A percentile compares a stretch with the other conserved stretches of the same genome.
Conservation (phyloP, 2,329 filamentous ascomycete genomes). For the Penicillium frequentans region DNA sequence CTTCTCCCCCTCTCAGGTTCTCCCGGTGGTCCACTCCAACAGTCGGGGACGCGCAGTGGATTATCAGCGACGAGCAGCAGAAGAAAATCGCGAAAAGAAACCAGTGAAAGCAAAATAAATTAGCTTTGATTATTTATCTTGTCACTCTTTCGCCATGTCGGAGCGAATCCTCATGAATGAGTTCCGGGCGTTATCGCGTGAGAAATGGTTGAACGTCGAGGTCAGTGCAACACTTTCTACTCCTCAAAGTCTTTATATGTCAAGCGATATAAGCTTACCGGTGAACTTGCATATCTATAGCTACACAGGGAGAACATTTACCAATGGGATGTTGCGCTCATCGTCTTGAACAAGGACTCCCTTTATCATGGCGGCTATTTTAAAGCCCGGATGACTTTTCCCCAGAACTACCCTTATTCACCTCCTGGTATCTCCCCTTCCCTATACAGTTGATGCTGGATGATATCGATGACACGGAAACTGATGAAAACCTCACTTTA, state of each 20-base stretch:
- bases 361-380: constrained; percentile 92
- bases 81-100: not conserved
- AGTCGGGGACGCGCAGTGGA: not conserved
- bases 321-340: constrained; percentile 82
- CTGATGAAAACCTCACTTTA: constrained; percentile 17
- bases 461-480: not conserved
- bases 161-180: constrained; percentile 89
- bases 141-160: constrained; percentile 46
- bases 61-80: not conserved
- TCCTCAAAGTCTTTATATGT: not conserved
- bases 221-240: constrained; percentile 49
- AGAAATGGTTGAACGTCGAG: constrained; percentile 92
- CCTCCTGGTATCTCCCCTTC: constrained; percentile 62
- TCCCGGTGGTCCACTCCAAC: not conserved
- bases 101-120: not conserved
- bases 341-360: constrained; percentile 90
- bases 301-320: constrained; percentile 80
- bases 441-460: not conserved
- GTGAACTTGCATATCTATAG: constrained; percentile 44
- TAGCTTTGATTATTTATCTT: not conserved
- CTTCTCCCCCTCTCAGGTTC: not conserved
- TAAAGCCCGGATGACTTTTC: constrained; percentile 84
- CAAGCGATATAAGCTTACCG: not conserved
- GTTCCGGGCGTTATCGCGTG: constrained; percentile 75
- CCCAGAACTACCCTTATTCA: constrained; percentile 82